Evolutionary conservation across 495 filamentous ascomycete genomes (phyloP), one percentile per base, ranked within the genome.

Genomic region (Aspergillus bertholletiae): DNA sequence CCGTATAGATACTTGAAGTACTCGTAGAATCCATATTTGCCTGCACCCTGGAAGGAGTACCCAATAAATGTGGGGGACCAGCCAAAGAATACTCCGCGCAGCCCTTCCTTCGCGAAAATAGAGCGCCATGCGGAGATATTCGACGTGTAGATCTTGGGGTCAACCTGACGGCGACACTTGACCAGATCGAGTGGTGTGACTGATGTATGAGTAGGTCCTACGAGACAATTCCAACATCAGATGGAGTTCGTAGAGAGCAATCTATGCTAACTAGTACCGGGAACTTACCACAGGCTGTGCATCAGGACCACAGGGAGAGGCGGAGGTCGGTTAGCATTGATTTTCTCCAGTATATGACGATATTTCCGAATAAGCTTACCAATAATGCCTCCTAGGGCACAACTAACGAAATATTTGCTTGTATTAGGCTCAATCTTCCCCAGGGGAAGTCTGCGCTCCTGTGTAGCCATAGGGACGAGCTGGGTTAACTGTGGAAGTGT

Each of bases 11-110:
- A 77, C 63, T 89, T 89, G 80, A 89, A 89, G 64, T 87, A 80
- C 54, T 89, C 86, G 64, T 89, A 89, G 70, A 87, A 80, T 13
- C 86, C 86, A 64, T 89, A 89, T 67, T 89, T 89, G n/a, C 86
- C 86, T 47, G 84, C 84, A n/a, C 86, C 86, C 59, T 89, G 86
- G 60, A 87, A 76, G 32, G 79, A 84, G 75, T 89, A 89, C 28
- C 85, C 86, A 8, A 87, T 65, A 53, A 87, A 82, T 18, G 86
- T 89, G 8, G 86, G 85, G 0, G 82, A 75, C 85, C 86, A 88
- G 61, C 86, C 86, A 68, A 86, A 86, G 74, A 86, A 86, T 61
- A 89, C 75, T 53, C 86, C 86, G 62, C 84, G 84, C 22, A 89
- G 46, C 24, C 86, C 86, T 73, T 88, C 84, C 51, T 78, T 75